A percentile compares a stretch with the other conserved stretches of the same genome.
Evolutionary conservation across 2,329 filamentous ascomycete species (phyloP).

Genomic region (Pseudogymnoascus sp.): DNA sequence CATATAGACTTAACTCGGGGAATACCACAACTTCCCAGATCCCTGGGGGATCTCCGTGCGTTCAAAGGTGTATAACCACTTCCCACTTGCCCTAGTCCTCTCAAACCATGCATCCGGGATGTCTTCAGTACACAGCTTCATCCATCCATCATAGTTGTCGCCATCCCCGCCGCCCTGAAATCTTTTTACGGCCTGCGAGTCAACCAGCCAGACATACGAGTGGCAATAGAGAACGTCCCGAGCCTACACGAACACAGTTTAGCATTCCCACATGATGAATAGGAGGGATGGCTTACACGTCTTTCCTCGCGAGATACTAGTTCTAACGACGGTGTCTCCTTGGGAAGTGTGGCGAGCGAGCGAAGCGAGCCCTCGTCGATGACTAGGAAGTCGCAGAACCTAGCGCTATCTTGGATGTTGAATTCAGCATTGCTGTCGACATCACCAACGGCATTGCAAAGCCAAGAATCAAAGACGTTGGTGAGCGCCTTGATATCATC

Average conservation of each 20-base stretch:
- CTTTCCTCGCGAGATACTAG: neutral
- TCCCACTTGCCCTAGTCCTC: neutral
- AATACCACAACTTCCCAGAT: neutral
- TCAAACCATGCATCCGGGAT: neutral
- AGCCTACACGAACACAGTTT: neutral
- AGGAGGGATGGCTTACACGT: neutral
- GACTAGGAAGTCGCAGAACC: conserved; percentile 5
- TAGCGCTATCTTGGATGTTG: neutral
- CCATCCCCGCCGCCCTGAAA: neutral
- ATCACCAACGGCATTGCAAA: neutral
- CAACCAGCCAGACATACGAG: neutral
- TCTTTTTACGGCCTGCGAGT: neutral
- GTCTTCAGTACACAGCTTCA: neutral
- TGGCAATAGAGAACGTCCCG: neutral
- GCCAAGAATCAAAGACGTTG: neutral
- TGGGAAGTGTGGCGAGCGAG: neutral
- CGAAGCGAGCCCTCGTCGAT: neutral
- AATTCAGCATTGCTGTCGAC: neutral
- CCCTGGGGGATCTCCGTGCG: neutral
- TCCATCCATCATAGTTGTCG: conserved; percentile 1
- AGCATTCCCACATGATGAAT: neutral
- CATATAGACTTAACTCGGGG: neutral
- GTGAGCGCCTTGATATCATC: conserved; percentile 1
- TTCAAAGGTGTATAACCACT: neutral
- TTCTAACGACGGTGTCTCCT: neutral